Evolutionary conservation across 768 basidiomycete species (phyloP).

Genomic region (Auricularia cornea): DNA sequence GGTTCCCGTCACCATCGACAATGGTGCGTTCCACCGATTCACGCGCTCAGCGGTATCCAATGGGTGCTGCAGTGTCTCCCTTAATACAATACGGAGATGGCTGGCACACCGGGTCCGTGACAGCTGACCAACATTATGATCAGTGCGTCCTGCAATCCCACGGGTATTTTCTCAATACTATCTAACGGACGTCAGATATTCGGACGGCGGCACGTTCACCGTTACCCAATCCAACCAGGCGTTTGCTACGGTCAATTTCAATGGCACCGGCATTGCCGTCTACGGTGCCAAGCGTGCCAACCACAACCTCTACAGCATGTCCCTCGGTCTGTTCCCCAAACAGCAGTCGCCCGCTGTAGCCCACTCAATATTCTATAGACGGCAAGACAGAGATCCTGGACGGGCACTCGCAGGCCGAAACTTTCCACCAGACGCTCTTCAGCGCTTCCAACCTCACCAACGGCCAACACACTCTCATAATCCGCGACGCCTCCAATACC

Average conservation of each 20-base stretch:
- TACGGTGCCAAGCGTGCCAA: constrained; percentile 42
- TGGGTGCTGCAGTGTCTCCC: no score
- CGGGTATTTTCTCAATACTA: no score
- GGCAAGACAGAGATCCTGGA: not conserved
- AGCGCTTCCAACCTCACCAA: not conserved
- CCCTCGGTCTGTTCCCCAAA: no score
- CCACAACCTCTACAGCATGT: constrained; percentile 17
- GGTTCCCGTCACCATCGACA: not conserved
- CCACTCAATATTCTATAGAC: no score
- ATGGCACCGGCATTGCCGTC: constrained; percentile 40
- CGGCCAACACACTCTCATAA: not conserved
- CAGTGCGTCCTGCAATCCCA: no score
- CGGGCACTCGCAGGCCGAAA: not conserved
- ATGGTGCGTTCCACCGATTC: not conserved
- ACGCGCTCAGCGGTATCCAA: no score
- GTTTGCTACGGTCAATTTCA: constrained; percentile 34
- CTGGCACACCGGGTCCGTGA: no score
- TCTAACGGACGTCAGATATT: no score
- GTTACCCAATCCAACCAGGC: constrained; percentile 28
- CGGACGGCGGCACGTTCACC: constrained; percentile 25
- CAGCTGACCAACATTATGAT: no score
- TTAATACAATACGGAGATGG: no score
- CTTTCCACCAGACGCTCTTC: not conserved
- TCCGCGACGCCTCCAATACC: not conserved
- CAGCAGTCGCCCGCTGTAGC: no score